These are phyloP conservation scores for Beverwykella pulmonaria DNA, from an alignment of 495 filamentous ascomycete genomes.

Conservation along the genomic window DNA sequence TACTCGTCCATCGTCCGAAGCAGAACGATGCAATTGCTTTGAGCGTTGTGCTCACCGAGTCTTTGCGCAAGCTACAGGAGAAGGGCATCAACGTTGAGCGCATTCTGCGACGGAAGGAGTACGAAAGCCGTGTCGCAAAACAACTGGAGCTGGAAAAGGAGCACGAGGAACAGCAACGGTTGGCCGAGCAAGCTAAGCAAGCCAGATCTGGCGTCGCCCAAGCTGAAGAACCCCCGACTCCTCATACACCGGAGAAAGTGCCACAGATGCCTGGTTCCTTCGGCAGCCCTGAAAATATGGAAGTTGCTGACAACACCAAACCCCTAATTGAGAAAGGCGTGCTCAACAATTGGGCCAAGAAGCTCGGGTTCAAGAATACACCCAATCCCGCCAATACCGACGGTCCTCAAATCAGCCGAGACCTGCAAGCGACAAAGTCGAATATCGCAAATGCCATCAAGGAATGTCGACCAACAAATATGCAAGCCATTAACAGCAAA, in stretches of 20 bases:
- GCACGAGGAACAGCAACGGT: constrained; percentile 70
- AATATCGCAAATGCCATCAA: constrained; percentile 81
- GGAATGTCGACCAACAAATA: constrained; percentile 74
- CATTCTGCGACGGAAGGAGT: constrained; percentile 80
- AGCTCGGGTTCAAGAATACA: constrained; percentile 29
- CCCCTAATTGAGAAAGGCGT: constrained; percentile 42
- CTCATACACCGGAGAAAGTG: constrained; percentile 46
- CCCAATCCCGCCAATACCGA: constrained; percentile 45
- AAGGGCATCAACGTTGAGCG: constrained; percentile 95
- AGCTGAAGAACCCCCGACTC: constrained; percentile 42
- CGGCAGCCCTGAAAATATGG: constrained; percentile 22
- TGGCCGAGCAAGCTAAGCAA: constrained; percentile 60
- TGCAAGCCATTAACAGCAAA: constrained; percentile 23
- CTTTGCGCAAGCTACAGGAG: constrained; percentile 71
- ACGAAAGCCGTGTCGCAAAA: constrained; percentile 82
- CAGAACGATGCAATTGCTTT: constrained; percentile 83
- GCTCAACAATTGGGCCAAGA: constrained; percentile 32
- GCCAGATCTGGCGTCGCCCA: constrained; percentile 46
- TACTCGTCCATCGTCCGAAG: constrained; percentile 80
- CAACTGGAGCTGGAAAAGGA: constrained; percentile 66
- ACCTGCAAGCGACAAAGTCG: constrained; percentile 28
- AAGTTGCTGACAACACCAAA: constrained; percentile 2
- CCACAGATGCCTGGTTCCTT: constrained; percentile 40
- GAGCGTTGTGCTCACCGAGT: constrained; percentile 82
- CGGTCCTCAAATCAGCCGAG: constrained; percentile 56